Evolutionary conservation across 192 early-diverging fungal genomes (phyloP), one percentile per base, ranked within the genome.

Genomic region (Linnemannia exigua): DNA sequence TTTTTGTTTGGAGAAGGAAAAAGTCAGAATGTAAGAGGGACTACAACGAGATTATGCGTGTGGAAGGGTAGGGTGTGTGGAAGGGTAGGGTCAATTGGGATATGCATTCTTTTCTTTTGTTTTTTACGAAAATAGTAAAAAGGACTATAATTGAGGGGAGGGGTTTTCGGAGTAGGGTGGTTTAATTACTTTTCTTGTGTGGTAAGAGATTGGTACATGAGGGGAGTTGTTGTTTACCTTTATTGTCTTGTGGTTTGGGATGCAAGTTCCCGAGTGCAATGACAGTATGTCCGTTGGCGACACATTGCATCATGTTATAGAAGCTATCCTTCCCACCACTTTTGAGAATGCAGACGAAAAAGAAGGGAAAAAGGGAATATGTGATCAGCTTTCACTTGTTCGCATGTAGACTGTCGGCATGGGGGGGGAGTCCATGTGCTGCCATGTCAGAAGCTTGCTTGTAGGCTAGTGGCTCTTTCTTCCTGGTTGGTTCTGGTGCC

Each of bases 291-390:
- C 97, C 97, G 82, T 97, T 90, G 51, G 96, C 95, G 8, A 96
- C 93, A 89, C 97, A 97, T 88, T 99, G 95, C 92, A 99, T 93
- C 93, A 98, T 93, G 81, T 97, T 98, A 89, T 95, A 98, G 77
- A 94, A 95, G 76, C 96, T 97, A 90, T 99, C 99, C 87, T 99
- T 99, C 67, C 99, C 99, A 46, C 98, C 97, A 83, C 98, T 98
- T 81, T 79, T 70, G 48, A 44, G 41, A 44, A 44, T 44, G n/a
- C n/a, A n/a, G n/a, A n/a, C n/a, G n/a, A n/a, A 44, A 9, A 44
- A 44, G 41, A 44, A 44, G 9, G 3, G 41, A 44, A 44, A 6
- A 9, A 44, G 41, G 41, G n/a, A n/a, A n/a, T n/a, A n/a, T 44
- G 9, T 44, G 41, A 44, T 44, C 41, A 44, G 41, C 9, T 44